Base-by-base conservation (phyloP, 2,329 filamentous ascomycete genomes). In the Stemphylium lycopersici region DNA sequence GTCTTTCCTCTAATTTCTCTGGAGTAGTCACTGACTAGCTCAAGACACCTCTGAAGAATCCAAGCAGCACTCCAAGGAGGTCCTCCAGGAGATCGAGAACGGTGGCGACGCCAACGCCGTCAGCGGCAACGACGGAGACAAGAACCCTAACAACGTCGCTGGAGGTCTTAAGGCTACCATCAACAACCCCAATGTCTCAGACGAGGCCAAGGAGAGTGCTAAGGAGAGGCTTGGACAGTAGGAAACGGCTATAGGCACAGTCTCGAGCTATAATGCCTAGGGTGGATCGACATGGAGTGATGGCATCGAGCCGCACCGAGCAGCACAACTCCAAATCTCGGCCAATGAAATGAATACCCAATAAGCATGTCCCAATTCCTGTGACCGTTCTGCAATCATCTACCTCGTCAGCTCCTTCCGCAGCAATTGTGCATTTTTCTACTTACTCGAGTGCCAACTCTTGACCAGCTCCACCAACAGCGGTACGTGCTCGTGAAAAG, bases 131-230 rank as follows among this genome's bases (percentile, higher is more conserved):
- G 38, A 22, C 47, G 15, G 68, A 72, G 47, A 78, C 44, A 84
- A 84, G 76, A 83, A 84, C 65, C 78, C 80, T n/a, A 75, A 75
- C 61, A 84, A 84, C 47, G 81, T 85, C 79, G 52, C 62, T 12
- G 58, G 61, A 16, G 61, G 65, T 22, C 56, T 67, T 20, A 70
- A 76, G 48, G 76, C 65, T 6, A 80, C 83, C 13, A 55, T 84
- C 29, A 83, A 82, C 46, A 86, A 86, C 67, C 82, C 82, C n/a
- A 81, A 82, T 3, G 79, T 81, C 4, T 83, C 82, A 0, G 78
- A 83, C 0, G 82, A 84, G 70, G 81, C 82, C 3, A 86, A 86
- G 77, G 59, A 83, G 66, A 77, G 75, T 6, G 83, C 81, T n/a
- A 76, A 83, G 76, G 77, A 84, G 66, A 76, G 80, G 36, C 77